Percentiles rank a stretch among this genome's conserved stretches.
Conservation (phyloP, 495 filamentous ascomycete genomes). For the Penicillium manginii region DNA sequence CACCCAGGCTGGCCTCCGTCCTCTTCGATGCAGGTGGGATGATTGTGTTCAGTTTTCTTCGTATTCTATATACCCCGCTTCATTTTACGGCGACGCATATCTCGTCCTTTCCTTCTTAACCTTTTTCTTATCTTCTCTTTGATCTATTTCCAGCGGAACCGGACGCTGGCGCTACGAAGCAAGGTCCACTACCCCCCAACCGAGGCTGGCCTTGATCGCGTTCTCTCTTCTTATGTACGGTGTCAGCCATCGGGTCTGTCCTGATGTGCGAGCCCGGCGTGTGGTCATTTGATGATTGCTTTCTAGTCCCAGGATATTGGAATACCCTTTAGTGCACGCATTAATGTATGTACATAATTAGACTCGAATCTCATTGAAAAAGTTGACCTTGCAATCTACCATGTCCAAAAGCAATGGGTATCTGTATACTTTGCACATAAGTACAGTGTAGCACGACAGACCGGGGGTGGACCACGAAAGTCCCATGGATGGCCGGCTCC, state of each 20-base stretch:
- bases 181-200: conserved; percentile 9
- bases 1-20: conserved; percentile 25
- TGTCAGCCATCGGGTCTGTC: conserved; percentile 9
- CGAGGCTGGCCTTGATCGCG: conserved; percentile 24
- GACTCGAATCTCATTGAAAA: conserved; percentile 28
- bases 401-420: too few species aligned
- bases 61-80: conserved; percentile 42
- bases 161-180: conserved; percentile 33
- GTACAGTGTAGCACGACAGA: too few species aligned
- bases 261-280: conserved; percentile 14
- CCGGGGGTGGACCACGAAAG: neutral
- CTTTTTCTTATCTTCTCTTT: conserved; percentile 19
- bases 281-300: conserved; percentile 12
- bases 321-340: conserved; percentile 28
- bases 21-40: conserved; percentile 18
- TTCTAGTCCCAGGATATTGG: conserved; percentile 25
- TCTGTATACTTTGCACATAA: too few species aligned
- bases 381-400: conserved; percentile 18
- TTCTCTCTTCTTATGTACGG: conserved; percentile 31
- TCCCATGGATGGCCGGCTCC: conserved; percentile 8
- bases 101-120: conserved; percentile 27
- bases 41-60: conserved; percentile 26
- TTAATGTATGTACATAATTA: conserved; percentile 42
- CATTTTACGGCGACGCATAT: conserved; percentile 31
- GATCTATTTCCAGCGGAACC: conserved; percentile 22